Evolutionary conservation across 306 rosid species (phyloP), one percentile per base, ranked within the genome.

Genomic region (Sicyos baderoa): DNA sequence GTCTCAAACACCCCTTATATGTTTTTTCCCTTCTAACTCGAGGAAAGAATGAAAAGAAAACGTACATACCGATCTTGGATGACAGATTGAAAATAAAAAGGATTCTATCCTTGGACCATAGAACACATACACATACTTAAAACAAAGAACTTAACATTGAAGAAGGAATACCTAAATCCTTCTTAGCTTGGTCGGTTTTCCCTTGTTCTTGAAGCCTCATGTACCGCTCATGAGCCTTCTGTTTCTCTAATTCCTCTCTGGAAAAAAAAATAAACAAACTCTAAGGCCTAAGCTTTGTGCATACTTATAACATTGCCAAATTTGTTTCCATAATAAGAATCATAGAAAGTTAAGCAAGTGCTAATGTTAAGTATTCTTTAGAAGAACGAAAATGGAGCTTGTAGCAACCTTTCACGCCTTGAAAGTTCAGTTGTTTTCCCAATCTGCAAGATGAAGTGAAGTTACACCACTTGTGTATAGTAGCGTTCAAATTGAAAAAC

Each of bases 161-260:
- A 22, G 56, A 23, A 70, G 9, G 2, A 37, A 70, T 87, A 92
- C 96, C 97, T 87, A 92, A 72, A 78, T 92, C 97, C 75, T 92
- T 92, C 82, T 14, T 89, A 69, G 97, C 83, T 84, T 87, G 96
- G 22, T 89, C 96, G 35, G 97, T 92, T 84, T 92, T 92, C 25
- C 96, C 97, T 73, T 89, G 91, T 76, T 91, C 97, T 79, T 89
- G 96, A 77, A 91, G 80, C 75, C 83, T 82, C 97, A 89, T 91
- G 52, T 87, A 84, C 50, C 89, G 84, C 71, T 92, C 97, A 74
- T 86, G 97, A 70, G 95, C 86, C 79, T 75, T 87, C 77, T 92
- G 95, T 71, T 92, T 92, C 82, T 89, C 96, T 64, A 87, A 13
- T 83, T 87, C 96, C 80, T 92, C 97, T 52, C 96, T 92, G 81